phyloP scores from a whole-genome alignment of 179 eudicot genomes.

The Beta macrorhiza region DNA sequence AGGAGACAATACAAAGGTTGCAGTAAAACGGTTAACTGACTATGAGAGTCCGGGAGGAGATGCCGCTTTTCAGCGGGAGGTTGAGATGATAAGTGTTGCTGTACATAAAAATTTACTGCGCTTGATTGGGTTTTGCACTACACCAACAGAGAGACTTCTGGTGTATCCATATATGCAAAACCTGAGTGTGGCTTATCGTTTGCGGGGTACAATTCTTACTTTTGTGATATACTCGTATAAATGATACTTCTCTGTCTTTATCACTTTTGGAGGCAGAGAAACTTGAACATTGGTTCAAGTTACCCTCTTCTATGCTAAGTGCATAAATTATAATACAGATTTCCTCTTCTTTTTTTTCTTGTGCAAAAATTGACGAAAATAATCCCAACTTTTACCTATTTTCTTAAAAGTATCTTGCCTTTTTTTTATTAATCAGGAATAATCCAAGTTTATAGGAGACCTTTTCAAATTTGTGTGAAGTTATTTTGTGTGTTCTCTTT shows the following conservation, averaged over 20 bases:
- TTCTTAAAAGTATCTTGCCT: not conserved
- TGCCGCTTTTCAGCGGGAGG: constrained; percentile 92
- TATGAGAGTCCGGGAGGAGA: constrained; percentile 93
- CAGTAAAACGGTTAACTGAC: constrained; percentile 86
- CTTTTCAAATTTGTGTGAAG: not conserved
- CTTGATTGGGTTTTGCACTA: constrained; percentile 91
- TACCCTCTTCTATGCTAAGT: not conserved
- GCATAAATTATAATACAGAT: not conserved
- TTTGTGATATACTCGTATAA: not conserved
- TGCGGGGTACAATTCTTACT: constrained; percentile 59
- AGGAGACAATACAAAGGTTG: constrained; percentile 73
- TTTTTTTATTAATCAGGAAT: not conserved
- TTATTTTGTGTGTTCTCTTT: not conserved
- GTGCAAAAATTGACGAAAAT: not conserved
- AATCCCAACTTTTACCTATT: not conserved
- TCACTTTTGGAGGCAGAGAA: not conserved
- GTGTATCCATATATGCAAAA: constrained; percentile 97
- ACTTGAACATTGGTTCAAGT: not conserved
- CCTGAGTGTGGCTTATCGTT: constrained; percentile 86
- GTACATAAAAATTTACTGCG: constrained; percentile 86
- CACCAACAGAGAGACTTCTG: constrained; percentile 91
- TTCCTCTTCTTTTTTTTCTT: not conserved
- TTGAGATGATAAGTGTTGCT: constrained; percentile 99
- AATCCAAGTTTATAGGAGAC: not conserved
- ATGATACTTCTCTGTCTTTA: not conserved